Evolutionary conservation across 2,329 filamentous ascomycete species (phyloP).

Genomic region (Fusarium acutatum): DNA sequence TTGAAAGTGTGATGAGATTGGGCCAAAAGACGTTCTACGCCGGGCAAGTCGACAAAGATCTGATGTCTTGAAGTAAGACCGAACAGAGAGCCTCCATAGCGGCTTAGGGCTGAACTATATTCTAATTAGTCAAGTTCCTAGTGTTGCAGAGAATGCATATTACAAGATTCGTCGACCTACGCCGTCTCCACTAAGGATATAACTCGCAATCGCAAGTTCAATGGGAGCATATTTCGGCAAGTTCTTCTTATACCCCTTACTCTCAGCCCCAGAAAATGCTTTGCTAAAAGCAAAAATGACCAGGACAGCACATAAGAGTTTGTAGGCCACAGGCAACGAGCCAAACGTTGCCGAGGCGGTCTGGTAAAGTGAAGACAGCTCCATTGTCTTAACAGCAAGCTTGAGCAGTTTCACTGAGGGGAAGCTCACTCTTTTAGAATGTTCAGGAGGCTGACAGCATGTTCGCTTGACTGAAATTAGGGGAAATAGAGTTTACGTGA

Average conservation of each 20-base stretch:
- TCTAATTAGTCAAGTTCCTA: background rate
- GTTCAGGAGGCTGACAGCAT: background rate
- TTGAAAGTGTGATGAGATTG: conserved; percentile 22
- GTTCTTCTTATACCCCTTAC: background rate
- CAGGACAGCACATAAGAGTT: background rate
- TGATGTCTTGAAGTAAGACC: conserved; percentile 30
- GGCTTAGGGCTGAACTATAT: conserved; percentile 6
- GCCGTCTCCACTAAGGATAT: conserved; percentile 18
- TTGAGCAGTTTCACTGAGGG: background rate
- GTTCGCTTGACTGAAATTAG: background rate
- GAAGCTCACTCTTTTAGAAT: background rate
- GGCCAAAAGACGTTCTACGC: conserved; percentile 24
- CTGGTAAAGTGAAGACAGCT: background rate
- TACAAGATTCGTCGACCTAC: conserved; percentile 22
- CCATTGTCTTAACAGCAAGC: background rate
- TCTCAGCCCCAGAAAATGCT: background rate
- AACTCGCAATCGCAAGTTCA: conserved; percentile 21
- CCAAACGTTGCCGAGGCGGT: background rate
- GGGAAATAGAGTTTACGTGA: background rate
- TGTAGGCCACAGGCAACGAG: background rate
- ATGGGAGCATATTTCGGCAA: conserved; percentile 14
- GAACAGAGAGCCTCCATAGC: conserved; percentile 30
- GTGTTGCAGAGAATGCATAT: background rate
- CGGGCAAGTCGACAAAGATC: conserved; percentile 21
- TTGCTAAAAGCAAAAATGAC: background rate